These are phyloP conservation scores for Clohesyomyces aquaticus DNA, from an alignment of 495 filamentous ascomycete genomes.

Conservation along the genomic window DNA sequence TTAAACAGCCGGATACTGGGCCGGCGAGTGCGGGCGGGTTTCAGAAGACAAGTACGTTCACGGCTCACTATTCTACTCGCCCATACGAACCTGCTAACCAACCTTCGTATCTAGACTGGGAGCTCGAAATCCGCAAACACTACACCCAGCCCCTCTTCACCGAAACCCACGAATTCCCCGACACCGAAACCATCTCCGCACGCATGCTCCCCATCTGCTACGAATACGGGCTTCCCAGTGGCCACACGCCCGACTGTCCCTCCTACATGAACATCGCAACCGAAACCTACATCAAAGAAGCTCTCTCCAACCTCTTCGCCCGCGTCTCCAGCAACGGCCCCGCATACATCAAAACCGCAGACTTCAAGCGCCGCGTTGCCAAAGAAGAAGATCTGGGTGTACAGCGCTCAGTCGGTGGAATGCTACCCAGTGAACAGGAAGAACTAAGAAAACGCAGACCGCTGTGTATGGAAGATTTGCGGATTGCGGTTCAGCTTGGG, in stretches of 20 bases:
- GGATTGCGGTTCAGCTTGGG: conserved; percentile 72
- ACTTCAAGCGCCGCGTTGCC: conserved; percentile 72
- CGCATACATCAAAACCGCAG: conserved; percentile 75
- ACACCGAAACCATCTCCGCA: conserved; percentile 72
- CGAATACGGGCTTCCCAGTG: conserved; percentile 80
- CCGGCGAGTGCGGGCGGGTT: conserved; percentile 83
- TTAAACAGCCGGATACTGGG: conserved; percentile 68
- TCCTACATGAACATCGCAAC: conserved; percentile 88
- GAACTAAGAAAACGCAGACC: conserved; percentile 67
- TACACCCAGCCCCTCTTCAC: conserved; percentile 83
- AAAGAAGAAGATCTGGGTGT: conserved; percentile 70
- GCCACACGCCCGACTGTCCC: conserved; percentile 71
- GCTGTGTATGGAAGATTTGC: conserved; percentile 77
- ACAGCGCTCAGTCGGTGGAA: conserved; percentile 66
- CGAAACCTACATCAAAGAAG: conserved; percentile 90
- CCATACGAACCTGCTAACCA: neutral
- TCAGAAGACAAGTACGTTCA: conserved; percentile 80
- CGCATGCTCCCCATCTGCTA: conserved; percentile 95
- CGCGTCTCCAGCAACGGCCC: conserved; percentile 80
- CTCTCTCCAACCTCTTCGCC: conserved; percentile 75
- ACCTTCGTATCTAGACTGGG: conserved; percentile 40
- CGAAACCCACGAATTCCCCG: conserved; percentile 93
- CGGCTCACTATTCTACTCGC: neutral
- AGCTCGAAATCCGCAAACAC: conserved; percentile 86
- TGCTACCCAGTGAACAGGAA: conserved; percentile 76